Conservation (phyloP, 768 basidiomycete species). For the Tulasnella sp. region DNA sequence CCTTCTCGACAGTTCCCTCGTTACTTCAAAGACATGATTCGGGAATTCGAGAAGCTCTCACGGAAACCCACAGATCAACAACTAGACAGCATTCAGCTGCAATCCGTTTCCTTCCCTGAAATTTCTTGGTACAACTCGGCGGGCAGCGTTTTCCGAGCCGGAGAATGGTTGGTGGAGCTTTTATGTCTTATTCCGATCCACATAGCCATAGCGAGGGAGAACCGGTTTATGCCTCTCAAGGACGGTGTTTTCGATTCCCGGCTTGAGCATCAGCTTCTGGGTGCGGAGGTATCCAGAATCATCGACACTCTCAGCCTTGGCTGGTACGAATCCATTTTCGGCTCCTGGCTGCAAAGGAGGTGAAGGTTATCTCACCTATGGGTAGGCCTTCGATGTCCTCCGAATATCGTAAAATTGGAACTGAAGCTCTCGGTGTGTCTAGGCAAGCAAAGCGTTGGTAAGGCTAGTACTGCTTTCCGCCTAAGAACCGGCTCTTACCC, state of each 20-base stretch:
- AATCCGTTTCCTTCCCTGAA: conserved; percentile 20
- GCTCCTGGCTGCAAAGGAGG: conserved; percentile 53
- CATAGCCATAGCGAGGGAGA: conserved; percentile 48
- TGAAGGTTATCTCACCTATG: conserved; percentile 58
- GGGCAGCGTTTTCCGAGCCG: conserved; percentile 31
- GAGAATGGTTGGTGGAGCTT: conserved; percentile 54
- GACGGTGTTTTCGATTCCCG: conserved; percentile 44
- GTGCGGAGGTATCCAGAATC: conserved; percentile 48
- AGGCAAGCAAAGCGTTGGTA: conserved; percentile 17
- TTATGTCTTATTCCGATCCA: conserved; percentile 58
- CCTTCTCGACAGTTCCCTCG: conserved; percentile 5
- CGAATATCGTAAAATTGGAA: neutral
- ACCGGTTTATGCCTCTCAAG: conserved; percentile 50
- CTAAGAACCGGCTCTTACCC: neutral
- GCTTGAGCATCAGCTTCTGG: conserved; percentile 43
- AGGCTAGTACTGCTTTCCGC: neutral
- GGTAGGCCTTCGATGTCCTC: conserved; percentile 25
- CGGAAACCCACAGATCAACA: conserved; percentile 41
- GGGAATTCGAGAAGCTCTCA: conserved; percentile 39
- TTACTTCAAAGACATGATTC: conserved; percentile 40
- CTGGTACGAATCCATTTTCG: conserved; percentile 56
- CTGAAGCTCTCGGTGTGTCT: neutral
- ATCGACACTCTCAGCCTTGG: conserved; percentile 47
- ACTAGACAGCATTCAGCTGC: neutral
- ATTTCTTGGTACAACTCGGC: conserved; percentile 10